Conservation (phyloP, 2,329 filamentous ascomycete species). For the Thielaviopsis euricoi region DNA sequence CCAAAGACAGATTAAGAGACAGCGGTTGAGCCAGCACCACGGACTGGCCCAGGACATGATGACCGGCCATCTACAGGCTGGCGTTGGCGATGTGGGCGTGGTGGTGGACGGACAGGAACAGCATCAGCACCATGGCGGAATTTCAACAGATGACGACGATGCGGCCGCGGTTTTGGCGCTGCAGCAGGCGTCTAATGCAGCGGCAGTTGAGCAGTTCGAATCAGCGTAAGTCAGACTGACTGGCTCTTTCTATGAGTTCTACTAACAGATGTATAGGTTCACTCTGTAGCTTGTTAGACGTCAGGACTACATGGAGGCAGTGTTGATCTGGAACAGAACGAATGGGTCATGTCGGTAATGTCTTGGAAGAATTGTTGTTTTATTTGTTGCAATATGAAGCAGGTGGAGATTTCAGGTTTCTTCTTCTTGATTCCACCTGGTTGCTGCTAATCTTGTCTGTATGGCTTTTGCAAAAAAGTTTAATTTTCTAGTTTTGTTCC, state of each 20-base stretch:
- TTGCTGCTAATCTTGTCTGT: too few species aligned
- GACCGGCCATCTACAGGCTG: neutral
- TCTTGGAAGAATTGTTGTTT: too few species aligned
- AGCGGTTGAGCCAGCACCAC: neutral
- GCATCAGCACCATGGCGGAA: neutral
- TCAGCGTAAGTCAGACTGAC: neutral
- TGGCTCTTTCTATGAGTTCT: neutral
- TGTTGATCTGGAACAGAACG: neutral
- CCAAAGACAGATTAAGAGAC: neutral
- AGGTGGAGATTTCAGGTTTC: too few species aligned
- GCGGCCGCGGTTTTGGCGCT: neutral
- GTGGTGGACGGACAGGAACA: neutral
- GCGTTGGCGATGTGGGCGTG: neutral
- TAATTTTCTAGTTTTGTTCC: too few species aligned
- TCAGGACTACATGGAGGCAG: neutral
- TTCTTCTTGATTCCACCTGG: too few species aligned
- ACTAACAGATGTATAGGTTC: neutral
- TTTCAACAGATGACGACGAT: neutral
- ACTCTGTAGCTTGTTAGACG: neutral
- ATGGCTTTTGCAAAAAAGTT: neutral
- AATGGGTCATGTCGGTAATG: too few species aligned
- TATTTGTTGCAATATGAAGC: too few species aligned
- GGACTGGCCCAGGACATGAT: neutral
- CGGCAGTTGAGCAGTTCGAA: conserved; percentile 1
- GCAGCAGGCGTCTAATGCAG: neutral